These are phyloP conservation scores for Thelonectria blattea DNA, from an alignment of 2,329 filamentous ascomycete species.

Conservation along the genomic window DNA sequence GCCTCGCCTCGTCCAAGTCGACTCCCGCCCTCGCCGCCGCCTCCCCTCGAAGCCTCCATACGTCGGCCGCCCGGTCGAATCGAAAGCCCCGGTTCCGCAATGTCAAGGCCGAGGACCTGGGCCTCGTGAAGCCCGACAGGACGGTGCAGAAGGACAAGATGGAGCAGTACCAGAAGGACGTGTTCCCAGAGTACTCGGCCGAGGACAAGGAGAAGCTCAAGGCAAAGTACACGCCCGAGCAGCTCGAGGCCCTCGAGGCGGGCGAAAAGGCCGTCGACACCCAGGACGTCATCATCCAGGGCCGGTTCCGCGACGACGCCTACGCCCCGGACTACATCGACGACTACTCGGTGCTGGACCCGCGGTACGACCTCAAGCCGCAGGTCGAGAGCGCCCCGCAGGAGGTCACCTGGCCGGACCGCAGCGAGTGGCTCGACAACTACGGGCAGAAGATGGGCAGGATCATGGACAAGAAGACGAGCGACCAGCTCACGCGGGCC, in stretches of 20 bases:
- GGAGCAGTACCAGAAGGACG: constrained; percentile 51
- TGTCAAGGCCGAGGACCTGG: constrained; percentile 58
- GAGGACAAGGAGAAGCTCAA: constrained; percentile 68
- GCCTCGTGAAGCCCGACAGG: constrained; percentile 50
- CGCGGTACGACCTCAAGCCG: constrained; percentile 75
- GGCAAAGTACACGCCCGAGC: constrained; percentile 77
- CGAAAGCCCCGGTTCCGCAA: constrained; percentile 60
- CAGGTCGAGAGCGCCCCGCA: constrained; percentile 56
- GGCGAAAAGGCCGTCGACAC: constrained; percentile 79
- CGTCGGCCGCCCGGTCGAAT: constrained; percentile 53
- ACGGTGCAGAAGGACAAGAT: constrained; percentile 48
- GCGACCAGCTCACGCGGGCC: constrained; percentile 49
- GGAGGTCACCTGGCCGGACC: constrained; percentile 63
- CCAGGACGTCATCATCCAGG: constrained; percentile 76
- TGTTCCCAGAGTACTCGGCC: constrained; percentile 69
- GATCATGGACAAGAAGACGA: constrained; percentile 51
- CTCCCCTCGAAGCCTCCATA: constrained; percentile 57
- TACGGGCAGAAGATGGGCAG: constrained; percentile 56
- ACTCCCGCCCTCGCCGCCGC: constrained; percentile 24
- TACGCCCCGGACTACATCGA: constrained; percentile 80
- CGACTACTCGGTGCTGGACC: constrained; percentile 79
- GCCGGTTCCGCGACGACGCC: constrained; percentile 72
- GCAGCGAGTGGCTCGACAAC: constrained; percentile 65
- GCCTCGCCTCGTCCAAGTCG: constrained; percentile 47
- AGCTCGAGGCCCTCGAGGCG: constrained; percentile 81